Base-by-base conservation (phyloP, 441 rosid genomes). In the Dalechampia spathulata region DNA sequence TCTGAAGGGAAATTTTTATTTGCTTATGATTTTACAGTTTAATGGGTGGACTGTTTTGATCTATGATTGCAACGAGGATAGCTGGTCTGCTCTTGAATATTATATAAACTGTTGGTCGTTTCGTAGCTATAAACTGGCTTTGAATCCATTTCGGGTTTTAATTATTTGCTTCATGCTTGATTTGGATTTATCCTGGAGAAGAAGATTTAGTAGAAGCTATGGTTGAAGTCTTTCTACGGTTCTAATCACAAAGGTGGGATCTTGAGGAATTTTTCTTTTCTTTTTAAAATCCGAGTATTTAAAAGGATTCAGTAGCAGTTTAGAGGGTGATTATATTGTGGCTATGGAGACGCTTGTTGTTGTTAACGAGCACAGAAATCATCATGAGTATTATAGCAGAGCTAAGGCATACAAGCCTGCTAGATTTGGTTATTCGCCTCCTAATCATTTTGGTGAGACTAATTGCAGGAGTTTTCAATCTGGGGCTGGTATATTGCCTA, bases 321-420 rank as follows among this genome's bases (percentile, higher is more conserved):
- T n/a, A n/a, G n/a, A n/a, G 34, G 8, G 4, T 30, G 59, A 48
- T 30, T 43, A 22, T 46, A 52, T 30, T 48, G 63, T 46, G 49
- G 46, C 45, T 43, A 92, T 89, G 99, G 99, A 81, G 83, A 85
- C 85, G 45, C 89, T 93, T 58, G 76, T 86, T n/a, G n/a, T n/a
- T 62, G 74, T 73, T 21, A 78, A 75, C 40, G 85, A 87, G 62
- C 82, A 83, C 61, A 78, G 75, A 74, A 79, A 74, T 55, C 90
- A 85, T 16, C n/a, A n/a, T n/a, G n/a, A n/a, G n/a, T n/a, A n/a
- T 61, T 72, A 68, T 63, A 53, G 73, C 54, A 64, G 72, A 71
- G 66, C 75, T 36, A 79, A 68, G 55, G 57, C 75, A 10, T 49
- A 72, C 22, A 76, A 70, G 14, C 61, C 79, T 41, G 86, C 64